Base-by-base conservation (phyloP, 768 basidiomycete genomes). In the Leucosporidium scottii region DNA sequence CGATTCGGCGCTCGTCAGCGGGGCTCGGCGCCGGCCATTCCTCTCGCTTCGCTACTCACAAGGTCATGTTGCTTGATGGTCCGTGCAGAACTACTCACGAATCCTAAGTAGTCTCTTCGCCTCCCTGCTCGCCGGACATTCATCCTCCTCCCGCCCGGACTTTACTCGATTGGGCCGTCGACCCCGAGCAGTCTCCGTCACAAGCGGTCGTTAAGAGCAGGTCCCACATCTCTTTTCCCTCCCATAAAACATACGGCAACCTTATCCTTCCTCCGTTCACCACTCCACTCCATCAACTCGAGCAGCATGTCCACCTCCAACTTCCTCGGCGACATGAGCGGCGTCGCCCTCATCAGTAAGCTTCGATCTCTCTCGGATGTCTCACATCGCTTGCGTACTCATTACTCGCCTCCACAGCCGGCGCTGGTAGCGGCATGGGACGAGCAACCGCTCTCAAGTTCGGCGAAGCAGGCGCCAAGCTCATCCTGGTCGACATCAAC, bases 401-500 rank as follows among this genome's bases (percentile, higher is more conserved):
- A 36, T 21, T n/a, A 27, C 36, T 62, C 61, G 9, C 34, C 5
- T 31, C 51, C 28, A 23, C 55, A 31, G 55, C 62, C 34, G 62
- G 62, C 21, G 62, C 62, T 25, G 62, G 62, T 4, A 36, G 49
- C 30, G 62, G 62, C 21, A 51, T 63, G 34, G 62, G 62, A 20
- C 53, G 55, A 25, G 51, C 62, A 3, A 53, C 39, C 20, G 51
- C 62, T 7, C 44, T 31, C 53, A 27, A 51, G 20, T 63, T 63
- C 53, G 27, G 34, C 36, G 30, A 27, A 27, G 51, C 62, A 1
- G 62, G 62, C 51, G 51, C 62, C 20, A 63, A 55, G 53, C n/a
- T 47, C 62, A 44, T 63, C 53, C 62, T 63, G 20, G 62, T 63
- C 53, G 62, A 63, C 62, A 51, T 63, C 62, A 63, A 63, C 62